Evolutionary conservation across 805 yeast genomes (phyloP).

Genomic region (Vanderwaltozyma yarrowii): DNA sequence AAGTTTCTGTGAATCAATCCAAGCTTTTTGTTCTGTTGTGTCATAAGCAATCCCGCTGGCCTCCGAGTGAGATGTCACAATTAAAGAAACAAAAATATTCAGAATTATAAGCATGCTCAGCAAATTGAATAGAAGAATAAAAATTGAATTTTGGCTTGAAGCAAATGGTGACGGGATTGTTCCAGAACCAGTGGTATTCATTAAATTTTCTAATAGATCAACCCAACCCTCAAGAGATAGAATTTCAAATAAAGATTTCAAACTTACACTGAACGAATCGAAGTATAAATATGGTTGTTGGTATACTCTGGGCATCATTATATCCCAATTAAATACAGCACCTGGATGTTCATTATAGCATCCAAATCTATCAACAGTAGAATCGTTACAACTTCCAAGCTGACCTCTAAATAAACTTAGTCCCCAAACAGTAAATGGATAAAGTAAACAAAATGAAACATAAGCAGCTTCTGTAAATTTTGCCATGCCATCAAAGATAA

Average conservation of each 20-base stretch:
- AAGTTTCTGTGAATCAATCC: background rate
- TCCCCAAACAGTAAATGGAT: conserved; percentile 3
- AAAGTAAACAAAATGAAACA: conserved; percentile 1
- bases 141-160: background rate
- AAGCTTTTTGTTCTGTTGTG: conserved; percentile 1
- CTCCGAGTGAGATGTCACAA: background rate
- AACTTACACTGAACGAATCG: background rate
- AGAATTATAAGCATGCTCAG: conserved; percentile 1
- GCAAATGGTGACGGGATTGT: background rate
- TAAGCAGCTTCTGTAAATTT: background rate
- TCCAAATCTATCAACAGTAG: background rate
- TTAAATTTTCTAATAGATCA: background rate
- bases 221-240: conserved; percentile 3
- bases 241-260: background rate
- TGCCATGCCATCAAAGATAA: background rate
- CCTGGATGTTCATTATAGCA: background rate
- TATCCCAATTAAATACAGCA: conserved; percentile 1
- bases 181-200: background rate
- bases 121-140: conserved; percentile 1
- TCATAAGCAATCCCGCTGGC: conserved; percentile 1
- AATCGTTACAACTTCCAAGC: background rate
- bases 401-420: background rate
- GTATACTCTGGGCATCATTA: conserved; percentile 1
- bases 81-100: background rate
- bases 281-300: background rate